Evolutionary conservation across 208 protist genomes (phyloP), one percentile per base, ranked within the genome.

Genomic region (Entamoeba invadens): DNA sequence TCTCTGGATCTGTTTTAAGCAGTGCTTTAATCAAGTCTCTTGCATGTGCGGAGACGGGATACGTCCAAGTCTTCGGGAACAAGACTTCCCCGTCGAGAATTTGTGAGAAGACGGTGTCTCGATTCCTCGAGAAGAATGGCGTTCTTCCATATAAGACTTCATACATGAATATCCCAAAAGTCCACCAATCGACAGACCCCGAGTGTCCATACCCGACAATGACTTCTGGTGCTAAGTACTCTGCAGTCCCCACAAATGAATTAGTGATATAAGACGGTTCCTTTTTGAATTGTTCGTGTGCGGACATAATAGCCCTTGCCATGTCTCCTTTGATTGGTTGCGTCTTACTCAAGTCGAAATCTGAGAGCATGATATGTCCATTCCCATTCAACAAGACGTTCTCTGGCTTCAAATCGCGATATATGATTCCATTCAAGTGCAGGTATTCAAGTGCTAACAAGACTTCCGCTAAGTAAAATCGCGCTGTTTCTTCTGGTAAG

Each of bases 381-480:
- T 94, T 91, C 6, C 51, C n/a, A 18, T 95, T 96, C 14, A 98
- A 95, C 0, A 98, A 95, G 46, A 98, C 96, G 94, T 98, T 98
- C 94, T 98, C 97, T 38, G 97, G 98, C 94, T 98, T 98, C 45
- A 98, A 94, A 95, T 98, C 97, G 3, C 97, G 96, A 94, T 98
- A 97, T 35, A 98, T 97, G 72, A 98, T 97, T 16, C 94, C 42
- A 57, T 94, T 91, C 3, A 68, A 93, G 92, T 97, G 97, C 38
- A 95, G 96, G 93, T 97, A 97, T 92, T 97, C 96, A 12, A 97
- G 47, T 0, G 95, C 96, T 1, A 93, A 94, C 3, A 97, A 46
- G 3, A 97, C 95, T n/a, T 96, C 92, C 4, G 96, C 96, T 31
- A 93, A 77, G 38, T 95, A 95, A n/a, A 96, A 93, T 45, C 25